These are phyloP conservation scores for Colletotrichum lupini DNA, from an alignment of 2,329 filamentous ascomycete species.

Conservation along the genomic window DNA sequence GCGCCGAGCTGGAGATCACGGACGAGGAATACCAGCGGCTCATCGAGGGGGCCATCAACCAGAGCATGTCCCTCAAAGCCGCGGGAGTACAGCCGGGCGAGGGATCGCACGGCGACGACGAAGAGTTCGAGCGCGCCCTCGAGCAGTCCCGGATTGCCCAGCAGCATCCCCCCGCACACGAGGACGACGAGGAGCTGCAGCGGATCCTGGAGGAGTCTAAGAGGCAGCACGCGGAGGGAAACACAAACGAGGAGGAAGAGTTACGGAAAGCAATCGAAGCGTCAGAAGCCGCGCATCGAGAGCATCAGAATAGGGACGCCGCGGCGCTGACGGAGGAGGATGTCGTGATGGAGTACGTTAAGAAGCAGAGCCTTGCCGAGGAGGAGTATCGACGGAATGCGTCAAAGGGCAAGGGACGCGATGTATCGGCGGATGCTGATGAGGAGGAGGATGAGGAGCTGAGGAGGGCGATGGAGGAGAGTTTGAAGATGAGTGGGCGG, in stretches of 20 bases:
- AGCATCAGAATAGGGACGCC: constrained; percentile 54
- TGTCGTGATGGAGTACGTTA: constrained; percentile 80
- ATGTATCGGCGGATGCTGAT: constrained; percentile 39
- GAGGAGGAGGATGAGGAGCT: constrained; percentile 66
- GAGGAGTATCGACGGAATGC: constrained; percentile 59
- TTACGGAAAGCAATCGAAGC: constrained; percentile 60
- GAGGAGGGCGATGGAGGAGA: constrained; percentile 65
- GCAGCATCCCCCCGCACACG: background rate
- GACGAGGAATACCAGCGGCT: constrained; percentile 69
- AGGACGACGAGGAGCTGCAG: constrained; percentile 50
- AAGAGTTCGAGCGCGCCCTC: constrained; percentile 53
- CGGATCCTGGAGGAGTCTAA: constrained; percentile 56
- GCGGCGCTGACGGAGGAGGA: constrained; percentile 72
- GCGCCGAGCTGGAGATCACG: constrained; percentile 54
- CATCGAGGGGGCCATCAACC: constrained; percentile 66
- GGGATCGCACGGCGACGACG: constrained; percentile 44
- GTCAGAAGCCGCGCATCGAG: constrained; percentile 56
- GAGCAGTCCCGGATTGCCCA: constrained; percentile 47
- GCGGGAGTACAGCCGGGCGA: constrained; percentile 38
- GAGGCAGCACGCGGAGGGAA: constrained; percentile 31
- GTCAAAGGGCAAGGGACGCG: constrained; percentile 49
- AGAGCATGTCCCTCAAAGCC: constrained; percentile 54
- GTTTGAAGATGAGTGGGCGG: constrained; percentile 55
- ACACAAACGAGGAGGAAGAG: constrained; percentile 53
- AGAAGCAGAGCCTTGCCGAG: constrained; percentile 80